Evolutionary conservation across 1,284 basidiomycete genomes (phyloP).

Genomic region (Ceratobasidium sp.): DNA sequence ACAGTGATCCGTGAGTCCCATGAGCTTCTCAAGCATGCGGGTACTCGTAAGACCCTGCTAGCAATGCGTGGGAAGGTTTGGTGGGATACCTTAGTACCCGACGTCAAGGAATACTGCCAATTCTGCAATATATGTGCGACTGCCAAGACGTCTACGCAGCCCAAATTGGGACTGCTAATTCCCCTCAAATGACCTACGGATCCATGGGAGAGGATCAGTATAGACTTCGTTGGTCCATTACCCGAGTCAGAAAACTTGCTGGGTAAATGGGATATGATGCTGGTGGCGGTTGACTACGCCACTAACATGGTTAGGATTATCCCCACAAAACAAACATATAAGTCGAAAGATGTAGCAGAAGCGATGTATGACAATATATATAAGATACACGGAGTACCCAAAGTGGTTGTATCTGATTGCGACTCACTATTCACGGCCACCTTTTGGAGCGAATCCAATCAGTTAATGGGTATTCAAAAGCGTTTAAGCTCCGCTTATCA

Average conservation of each 20-base stretch:
- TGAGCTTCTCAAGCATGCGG: slow-evolving; percentile 46
- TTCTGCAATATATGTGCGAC: slow-evolving; percentile 53
- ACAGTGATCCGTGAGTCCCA: slow-evolving; percentile 32
- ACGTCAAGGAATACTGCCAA: slow-evolving; percentile 53
- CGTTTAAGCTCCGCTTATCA: slow-evolving; percentile 54
- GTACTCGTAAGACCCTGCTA: slow-evolving; percentile 46
- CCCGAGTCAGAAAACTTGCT: slow-evolving; percentile 56
- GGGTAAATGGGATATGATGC: slow-evolving; percentile 58
- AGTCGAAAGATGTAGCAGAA: too few species aligned
- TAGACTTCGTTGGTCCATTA: slow-evolving; percentile 64
- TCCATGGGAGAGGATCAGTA: slow-evolving; percentile 59
- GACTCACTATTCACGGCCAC: slow-evolving; percentile 52
- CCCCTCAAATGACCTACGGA: slow-evolving; percentile 51
- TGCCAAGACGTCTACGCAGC: slow-evolving; percentile 53
- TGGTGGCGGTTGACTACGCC: slow-evolving; percentile 59
- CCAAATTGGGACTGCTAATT: slow-evolving; percentile 54
- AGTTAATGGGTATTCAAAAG: slow-evolving; percentile 50
- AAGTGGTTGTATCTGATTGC: slow-evolving; percentile 52
- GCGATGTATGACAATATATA: slow-evolving; percentile 47
- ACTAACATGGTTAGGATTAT: slow-evolving; percentile 57
- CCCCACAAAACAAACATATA: slow-evolving; percentile 42
- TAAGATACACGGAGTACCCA: slow-evolving; percentile 53
- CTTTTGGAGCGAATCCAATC: too few species aligned
- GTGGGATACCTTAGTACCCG: slow-evolving; percentile 50
- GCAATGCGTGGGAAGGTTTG: slow-evolving; percentile 47